Conservation (phyloP, 768 basidiomycete genomes). For the Boletus pseudopeckii region DNA sequence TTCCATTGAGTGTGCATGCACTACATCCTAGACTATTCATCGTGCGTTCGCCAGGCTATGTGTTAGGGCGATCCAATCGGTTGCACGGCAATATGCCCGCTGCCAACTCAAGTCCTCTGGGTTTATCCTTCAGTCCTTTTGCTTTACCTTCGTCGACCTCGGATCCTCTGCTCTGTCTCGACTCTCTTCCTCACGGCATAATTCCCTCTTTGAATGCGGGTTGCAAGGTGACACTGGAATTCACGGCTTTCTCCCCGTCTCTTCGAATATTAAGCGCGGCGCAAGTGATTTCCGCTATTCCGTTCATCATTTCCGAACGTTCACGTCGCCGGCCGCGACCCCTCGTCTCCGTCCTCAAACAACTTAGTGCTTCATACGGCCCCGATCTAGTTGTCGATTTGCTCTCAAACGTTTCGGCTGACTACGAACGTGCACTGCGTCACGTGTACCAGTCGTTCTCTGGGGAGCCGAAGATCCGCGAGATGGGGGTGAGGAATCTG, state of each 20-base stretch:
- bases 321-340: constrained; percentile 36
- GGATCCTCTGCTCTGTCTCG: constrained; percentile 22
- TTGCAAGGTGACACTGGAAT: constrained; percentile 28
- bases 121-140: constrained; percentile 7
- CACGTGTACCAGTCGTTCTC: constrained; percentile 6
- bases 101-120: constrained; percentile 6
- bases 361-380: constrained; percentile 28
- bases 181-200: constrained; percentile 9
- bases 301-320: constrained; percentile 38
- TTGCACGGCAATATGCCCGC: background rate
- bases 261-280: constrained; percentile 33
- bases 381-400: constrained; percentile 31
- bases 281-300: constrained; percentile 42
- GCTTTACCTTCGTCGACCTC: constrained; percentile 4
- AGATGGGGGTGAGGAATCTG: constrained; percentile 13
- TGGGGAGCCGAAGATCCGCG: constrained; percentile 11
- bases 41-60: background rate
- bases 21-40: background rate
- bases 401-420: constrained; percentile 39
- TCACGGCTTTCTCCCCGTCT: constrained; percentile 38
- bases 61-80: background rate
- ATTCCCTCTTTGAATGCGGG: constrained; percentile 16
- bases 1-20: background rate
- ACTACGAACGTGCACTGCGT: constrained; percentile 23
- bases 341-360: constrained; percentile 37